Conservation (phyloP, 352 stramenopile genomes). For the Sclerospora graminicola region DNA sequence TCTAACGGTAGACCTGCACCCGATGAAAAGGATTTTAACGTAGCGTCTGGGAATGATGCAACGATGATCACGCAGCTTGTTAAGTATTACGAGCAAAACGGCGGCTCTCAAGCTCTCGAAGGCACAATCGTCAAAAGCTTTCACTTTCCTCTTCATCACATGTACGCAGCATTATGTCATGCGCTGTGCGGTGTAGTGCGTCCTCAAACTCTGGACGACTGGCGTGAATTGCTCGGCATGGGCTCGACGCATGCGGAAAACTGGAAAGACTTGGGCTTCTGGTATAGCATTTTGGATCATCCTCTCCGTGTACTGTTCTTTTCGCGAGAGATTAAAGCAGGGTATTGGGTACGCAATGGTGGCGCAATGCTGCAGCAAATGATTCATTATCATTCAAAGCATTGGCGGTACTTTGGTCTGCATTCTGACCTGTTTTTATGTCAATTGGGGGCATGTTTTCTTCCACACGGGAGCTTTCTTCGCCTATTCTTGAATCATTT, state of each 20-base stretch:
- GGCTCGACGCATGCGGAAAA: constrained; percentile 5
- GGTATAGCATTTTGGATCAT: constrained; percentile 33
- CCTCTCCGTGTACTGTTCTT: constrained; percentile 55
- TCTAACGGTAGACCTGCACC: constrained; percentile 26
- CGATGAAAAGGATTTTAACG: constrained; percentile 2
- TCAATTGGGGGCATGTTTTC: constrained; percentile 41
- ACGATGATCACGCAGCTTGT: constrained; percentile 13
- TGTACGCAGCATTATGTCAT: constrained; percentile 54
- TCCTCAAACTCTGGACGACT: constrained; percentile 31
- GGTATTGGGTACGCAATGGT: constrained; percentile 68
- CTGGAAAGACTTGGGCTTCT: constrained; percentile 31
- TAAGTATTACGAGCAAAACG: constrained; percentile 36
- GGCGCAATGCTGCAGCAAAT: constrained; percentile 76
- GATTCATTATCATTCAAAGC: constrained; percentile 71
- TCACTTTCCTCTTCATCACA: constrained; percentile 69
- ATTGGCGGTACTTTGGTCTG: constrained; percentile 70
- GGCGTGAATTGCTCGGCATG: constrained; percentile 32
- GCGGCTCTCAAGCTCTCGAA: constrained; percentile 9
- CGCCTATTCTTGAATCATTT: constrained; percentile 51
- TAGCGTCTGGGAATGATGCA: constrained; percentile 9
- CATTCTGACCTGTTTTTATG: constrained; percentile 63
- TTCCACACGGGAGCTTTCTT: constrained; percentile 42
- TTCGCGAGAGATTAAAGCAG: constrained; percentile 59
- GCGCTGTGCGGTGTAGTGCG: constrained; percentile 32
- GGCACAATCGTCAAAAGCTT: constrained; percentile 48